phyloP scores from a whole-genome alignment of 2,329 filamentous ascomycete genomes.

The Colletotrichum sp. region DNA sequence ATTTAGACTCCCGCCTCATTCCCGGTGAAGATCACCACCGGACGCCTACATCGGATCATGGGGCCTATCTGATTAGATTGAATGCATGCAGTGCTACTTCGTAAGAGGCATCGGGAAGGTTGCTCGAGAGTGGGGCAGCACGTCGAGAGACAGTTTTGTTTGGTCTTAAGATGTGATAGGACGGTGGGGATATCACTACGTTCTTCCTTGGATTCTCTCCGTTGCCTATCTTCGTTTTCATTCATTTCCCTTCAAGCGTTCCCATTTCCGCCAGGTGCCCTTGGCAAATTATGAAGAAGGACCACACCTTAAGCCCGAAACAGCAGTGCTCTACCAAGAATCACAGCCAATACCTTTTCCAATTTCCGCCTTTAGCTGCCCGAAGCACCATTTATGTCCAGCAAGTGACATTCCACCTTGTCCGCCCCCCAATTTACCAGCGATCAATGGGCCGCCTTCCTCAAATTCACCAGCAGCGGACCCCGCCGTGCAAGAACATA shows the following conservation, averaged over 20 bases:
- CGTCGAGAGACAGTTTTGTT: not conserved
- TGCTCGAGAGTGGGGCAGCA: not conserved
- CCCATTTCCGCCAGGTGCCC: not conserved
- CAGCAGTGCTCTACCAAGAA: not conserved
- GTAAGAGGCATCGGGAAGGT: not conserved
- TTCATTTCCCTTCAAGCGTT: not conserved
- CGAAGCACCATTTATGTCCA: not conserved
- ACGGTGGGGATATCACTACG: not conserved
- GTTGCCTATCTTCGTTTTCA: not conserved
- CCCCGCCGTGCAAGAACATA: not conserved
- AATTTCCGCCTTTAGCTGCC: not conserved
- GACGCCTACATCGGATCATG: not conserved
- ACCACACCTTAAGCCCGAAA: not conserved
- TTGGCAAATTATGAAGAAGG: not conserved
- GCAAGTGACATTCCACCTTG: not conserved
- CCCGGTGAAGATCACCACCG: not conserved
- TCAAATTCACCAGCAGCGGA: not conserved
- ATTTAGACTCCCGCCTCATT: not conserved
- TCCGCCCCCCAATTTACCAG: not conserved
- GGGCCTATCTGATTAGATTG: not conserved
- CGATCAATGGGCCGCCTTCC: not conserved
- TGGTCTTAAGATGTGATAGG: not conserved
- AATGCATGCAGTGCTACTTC: not conserved
- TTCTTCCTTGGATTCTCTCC: not conserved
- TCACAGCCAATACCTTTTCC: not conserved